Base-by-base conservation (phyloP, 2,329 filamentous ascomycete species). In the Penicillium sp. region DNA sequence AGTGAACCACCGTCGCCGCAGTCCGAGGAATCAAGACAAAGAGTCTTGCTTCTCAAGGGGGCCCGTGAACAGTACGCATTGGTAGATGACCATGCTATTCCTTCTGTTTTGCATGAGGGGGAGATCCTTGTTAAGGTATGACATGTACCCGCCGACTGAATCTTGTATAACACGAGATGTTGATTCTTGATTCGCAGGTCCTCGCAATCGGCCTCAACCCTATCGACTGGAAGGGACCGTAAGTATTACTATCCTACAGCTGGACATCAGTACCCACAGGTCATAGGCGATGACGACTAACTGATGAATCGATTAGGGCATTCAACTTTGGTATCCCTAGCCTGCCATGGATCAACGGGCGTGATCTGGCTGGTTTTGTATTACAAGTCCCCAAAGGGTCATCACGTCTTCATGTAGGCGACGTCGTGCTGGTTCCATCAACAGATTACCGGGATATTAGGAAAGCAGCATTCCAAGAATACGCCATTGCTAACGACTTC, bases 181-280 rank as follows among this genome's bases (percentile, higher is more conserved):
- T 63, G n/a, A 63, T 47, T 34, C 29, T 53, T 46, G 8, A 22
- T 34, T 8, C 9, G 2, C 53, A 74, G 72, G 77, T 85, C 1
- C 75, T 81, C 37, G 82, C 83, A 13, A 86, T 90, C 63, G 88
- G 89, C 0, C 74, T 92, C 37, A 92, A 92, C 64, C 89, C 89
- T 0, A 88, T 92, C 53, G 89, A 90, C 69, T 89, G 85, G 85
- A 89, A 89, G 75, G 82, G 85, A 57, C 85, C 87, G 86, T 89
- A 75, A 63, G 83, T 78, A 11, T 37, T 26, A 18, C 20, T 31
- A 5, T 40, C 14, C 10, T 35, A 6, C 31, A 20, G 13, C 34
- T 40, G 24, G 4, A 18, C 5, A n/a, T 16, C 38, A 7, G 9
- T 7, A 10, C 1, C 37, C n/a, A 0, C 6, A 34, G 4, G 22